phyloP scores from a whole-genome alignment of 2,329 filamentous ascomycete species.

The Neofusicoccum laricinum region DNA sequence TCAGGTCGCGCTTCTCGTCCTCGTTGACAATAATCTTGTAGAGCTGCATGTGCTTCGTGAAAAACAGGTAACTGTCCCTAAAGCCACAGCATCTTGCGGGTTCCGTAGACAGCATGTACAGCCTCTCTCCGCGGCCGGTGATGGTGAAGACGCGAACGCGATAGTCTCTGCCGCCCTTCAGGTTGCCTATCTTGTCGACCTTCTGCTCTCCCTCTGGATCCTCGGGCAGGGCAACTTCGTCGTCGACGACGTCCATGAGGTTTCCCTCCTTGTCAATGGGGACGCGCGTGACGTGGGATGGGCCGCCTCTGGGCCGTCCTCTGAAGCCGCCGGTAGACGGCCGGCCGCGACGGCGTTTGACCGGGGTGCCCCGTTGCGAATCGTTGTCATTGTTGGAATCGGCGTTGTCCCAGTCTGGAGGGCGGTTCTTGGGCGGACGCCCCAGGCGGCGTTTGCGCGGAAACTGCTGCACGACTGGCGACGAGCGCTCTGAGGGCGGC shows the following conservation, averaged over 20 bases:
- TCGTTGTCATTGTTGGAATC: constrained; percentile 47
- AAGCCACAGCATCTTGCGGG: constrained; percentile 96
- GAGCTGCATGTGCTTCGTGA: constrained; percentile 93
- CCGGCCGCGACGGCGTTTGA: constrained; percentile 49
- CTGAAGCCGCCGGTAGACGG: constrained; percentile 60
- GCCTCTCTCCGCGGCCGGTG: constrained; percentile 72
- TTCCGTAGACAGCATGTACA: constrained; percentile 99
- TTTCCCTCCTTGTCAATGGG: constrained; percentile 93
- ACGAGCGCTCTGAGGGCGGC: constrained; percentile 41
- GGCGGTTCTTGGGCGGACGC: constrained; percentile 79
- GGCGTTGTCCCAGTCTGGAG: constrained; percentile 71
- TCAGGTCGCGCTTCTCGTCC: constrained; percentile 94
- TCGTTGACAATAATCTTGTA: constrained; percentile 99
- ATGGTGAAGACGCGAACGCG: constrained; percentile 94
- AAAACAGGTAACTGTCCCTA: constrained; percentile 96
- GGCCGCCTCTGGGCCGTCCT: constrained; percentile 69
- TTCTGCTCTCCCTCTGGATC: constrained; percentile 88
- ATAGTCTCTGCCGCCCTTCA: constrained; percentile 84
- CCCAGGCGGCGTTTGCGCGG: constrained; percentile 73
- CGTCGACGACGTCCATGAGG: constrained; percentile 82
- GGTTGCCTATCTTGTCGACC: constrained; percentile 83
- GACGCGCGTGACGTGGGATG: constrained; percentile 75
- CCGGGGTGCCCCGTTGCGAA: constrained; percentile 48
- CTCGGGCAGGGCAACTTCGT: constrained; percentile 85
- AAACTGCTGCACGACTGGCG: constrained; percentile 56